Evolutionary conservation across 192 early-diverging fungal genomes (phyloP).

Genomic region (Coemansia sp.): DNA sequence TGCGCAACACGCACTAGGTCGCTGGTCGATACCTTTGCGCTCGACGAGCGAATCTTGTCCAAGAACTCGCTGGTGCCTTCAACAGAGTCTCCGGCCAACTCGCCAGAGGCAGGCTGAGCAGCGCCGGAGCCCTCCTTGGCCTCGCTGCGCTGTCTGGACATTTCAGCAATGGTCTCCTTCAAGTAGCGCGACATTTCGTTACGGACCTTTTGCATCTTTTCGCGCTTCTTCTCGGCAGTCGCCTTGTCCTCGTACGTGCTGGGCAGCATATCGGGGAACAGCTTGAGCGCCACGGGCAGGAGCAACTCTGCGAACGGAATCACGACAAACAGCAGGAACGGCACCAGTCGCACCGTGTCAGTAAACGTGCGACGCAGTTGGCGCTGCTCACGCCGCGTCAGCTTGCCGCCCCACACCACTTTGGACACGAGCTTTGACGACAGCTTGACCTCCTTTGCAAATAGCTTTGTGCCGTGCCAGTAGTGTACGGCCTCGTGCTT

Average conservation of each 20-base stretch:
- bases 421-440: constrained; percentile 76
- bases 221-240: constrained; percentile 88
- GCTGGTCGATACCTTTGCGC: constrained; percentile 77
- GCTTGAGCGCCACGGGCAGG: constrained; percentile 83
- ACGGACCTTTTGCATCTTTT: constrained; percentile 87
- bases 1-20: constrained; percentile 84
- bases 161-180: constrained; percentile 93
- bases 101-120: constrained; percentile 65
- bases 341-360: constrained; percentile 86
- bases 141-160: constrained; percentile 52
- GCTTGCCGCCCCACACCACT: constrained; percentile 70
- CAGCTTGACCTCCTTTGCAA: constrained; percentile 85
- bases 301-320: constrained; percentile 97
- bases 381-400: constrained; percentile 83
- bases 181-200: constrained; percentile 94
- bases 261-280: constrained; percentile 97
- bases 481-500: constrained; percentile 90
- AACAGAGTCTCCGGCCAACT: constrained; percentile 21
- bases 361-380: constrained; percentile 86
- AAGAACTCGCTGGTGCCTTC: constrained; percentile 41
- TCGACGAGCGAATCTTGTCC: constrained; percentile 73
- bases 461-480: constrained; percentile 90
- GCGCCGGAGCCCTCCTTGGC: constrained; percentile 9
- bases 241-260: constrained; percentile 91
- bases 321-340: constrained; percentile 88